Base-by-base conservation (phyloP, 2,329 filamentous ascomycete species). In the Epicoccum nigrum region DNA sequence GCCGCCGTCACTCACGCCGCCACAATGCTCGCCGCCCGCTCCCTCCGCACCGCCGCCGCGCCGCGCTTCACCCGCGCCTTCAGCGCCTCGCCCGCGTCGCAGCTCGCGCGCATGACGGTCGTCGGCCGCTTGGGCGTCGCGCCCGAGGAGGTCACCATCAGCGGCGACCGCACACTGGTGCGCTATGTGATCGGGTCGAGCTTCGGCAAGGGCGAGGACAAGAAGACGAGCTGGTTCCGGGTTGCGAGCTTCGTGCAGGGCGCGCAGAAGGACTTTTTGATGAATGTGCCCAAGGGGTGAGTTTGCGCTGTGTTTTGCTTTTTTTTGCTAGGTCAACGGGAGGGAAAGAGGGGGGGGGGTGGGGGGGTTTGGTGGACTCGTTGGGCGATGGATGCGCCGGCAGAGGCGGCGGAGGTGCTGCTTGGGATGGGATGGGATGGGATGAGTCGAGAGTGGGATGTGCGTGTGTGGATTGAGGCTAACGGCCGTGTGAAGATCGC, bases 191-290 rank as follows among this genome's bases (percentile, higher is more conserved):
- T 99, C 56, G 92, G 85, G 43, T 89, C 85, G 65, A 86, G 79
- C 73, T 49, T 33, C 53, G 91, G 91, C 12, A 76, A 80, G 55
- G 79, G 77, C 59, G 89, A 93, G 11, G 88, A 93, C 13, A 81
- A 85, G 69, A 82, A 85, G 70, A 90, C 88, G 23, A 94, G 87
- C 80, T 97, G 89, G 89, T 97, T 95, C 82, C 82, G 81, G 51
- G 80, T 97, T 47, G 80, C 86, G 27, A 85, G 81, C 77, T 97
- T 97, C 72, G 77, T 79, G 12, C 86, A 90, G 59, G 89, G 88
- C 11, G 75, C 82, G 41, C 80, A 83, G 71, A 86, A 87, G 68
- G 89, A 96, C 57, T 87, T 83, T 68, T 72, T 96, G 63, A 77
- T 89, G 68, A 79, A 76, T 66, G 75, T 97, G 74, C 85, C 85